Evolutionary conservation across 2,329 filamentous ascomycete species (phyloP), one percentile per base, ranked within the genome.

Genomic region (Hypomyces perniciosus): DNA sequence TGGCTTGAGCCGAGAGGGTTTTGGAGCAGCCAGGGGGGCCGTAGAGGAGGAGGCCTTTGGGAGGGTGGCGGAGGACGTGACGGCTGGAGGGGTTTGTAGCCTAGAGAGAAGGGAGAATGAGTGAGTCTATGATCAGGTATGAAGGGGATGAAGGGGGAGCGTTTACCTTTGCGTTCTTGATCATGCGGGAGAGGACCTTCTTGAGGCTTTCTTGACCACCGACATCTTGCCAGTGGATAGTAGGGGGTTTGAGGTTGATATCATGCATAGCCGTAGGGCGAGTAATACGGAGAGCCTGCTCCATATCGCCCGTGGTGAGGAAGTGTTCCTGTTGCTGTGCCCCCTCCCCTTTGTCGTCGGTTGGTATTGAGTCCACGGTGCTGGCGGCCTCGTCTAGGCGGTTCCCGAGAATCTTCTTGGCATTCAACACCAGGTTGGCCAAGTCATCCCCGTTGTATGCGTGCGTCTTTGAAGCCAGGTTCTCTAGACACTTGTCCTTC

Each of bases 11-110:
- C 0, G 84, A 90, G 65, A 96, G 81, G 0, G 92, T 97, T 71
- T 97, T 97, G 56, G 90, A 95, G 70, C 92, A 96, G 4, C 92
- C 92, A 0, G 92, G 92, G 0, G 92, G 92, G 0, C 92, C 92
- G 66, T 96, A 96, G 3, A 97, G 78, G 6, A 97, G 77, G 12
- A 96, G 81, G 1, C 91, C 90, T 63, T 92, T 95, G 50, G 85
- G 85, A 0, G 85, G 83, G 31, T 78, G 77, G 27, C 67, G 70
- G 44, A 76, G 70, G 52, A 72, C 65, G 48, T 64, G 60, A 28
- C 61, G 54, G 44, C 64, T 56, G 30, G 63, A 60, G 44, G 63
- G 57, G 50, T 69, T 67, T 4, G 67, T 65, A 47, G 64, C 55
- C 62, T 61, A 13, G 20, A n/a, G 29, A 1, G 3, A 28, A 20